Percentiles rank a stretch among this genome's conserved stretches.
phyloP scores from a whole-genome alignment of 139 green algal species.

The Coelastrella sp. region DNA sequence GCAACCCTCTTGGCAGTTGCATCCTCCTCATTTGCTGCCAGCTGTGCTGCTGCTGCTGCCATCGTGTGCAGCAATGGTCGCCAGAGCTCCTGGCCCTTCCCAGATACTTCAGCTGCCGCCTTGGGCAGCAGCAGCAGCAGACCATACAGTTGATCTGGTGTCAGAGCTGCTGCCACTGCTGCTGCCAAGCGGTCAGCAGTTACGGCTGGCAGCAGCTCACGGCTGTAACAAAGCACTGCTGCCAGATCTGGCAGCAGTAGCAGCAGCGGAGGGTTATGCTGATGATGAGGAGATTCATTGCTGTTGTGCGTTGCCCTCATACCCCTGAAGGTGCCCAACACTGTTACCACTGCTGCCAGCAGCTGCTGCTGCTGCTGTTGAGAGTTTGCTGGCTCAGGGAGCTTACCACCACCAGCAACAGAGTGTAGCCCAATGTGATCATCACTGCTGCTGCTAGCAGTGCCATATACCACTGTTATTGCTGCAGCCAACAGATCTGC shows the following conservation, averaged over 20 bases:
- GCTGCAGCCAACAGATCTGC: constrained; percentile 3
- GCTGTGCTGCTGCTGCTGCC: constrained; percentile 15
- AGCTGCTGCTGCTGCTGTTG: constrained; percentile 26
- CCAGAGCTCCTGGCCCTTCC: constrained; percentile 26
- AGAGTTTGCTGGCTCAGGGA: no score
- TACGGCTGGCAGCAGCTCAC: constrained; percentile 15
- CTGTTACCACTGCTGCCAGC: constrained; percentile 8
- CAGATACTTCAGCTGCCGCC: constrained; percentile 18
- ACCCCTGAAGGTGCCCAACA: constrained; percentile 30
- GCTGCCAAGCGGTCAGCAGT: neutral
- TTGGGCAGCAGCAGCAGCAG: constrained; percentile 4
- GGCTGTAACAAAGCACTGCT: constrained; percentile 37
- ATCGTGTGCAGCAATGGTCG: constrained; percentile 25
- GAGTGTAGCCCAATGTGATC: no score
- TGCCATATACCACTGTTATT: no score
- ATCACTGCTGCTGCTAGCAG: neutral
- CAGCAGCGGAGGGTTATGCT: constrained; percentile 33
- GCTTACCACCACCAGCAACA: no score
- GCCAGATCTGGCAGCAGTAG: constrained; percentile 33
- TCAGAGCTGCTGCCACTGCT: constrained; percentile 23
- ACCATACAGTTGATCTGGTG: neutral
- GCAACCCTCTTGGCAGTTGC: neutral
- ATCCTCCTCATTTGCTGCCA: neutral
- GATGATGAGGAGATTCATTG: neutral
- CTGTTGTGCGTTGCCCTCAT: neutral